Percentiles rank a stretch among this genome's conserved stretches.
Evolutionary conservation across 2,329 filamentous ascomycete species (phyloP).

Genomic region (Thelonectria olida): DNA sequence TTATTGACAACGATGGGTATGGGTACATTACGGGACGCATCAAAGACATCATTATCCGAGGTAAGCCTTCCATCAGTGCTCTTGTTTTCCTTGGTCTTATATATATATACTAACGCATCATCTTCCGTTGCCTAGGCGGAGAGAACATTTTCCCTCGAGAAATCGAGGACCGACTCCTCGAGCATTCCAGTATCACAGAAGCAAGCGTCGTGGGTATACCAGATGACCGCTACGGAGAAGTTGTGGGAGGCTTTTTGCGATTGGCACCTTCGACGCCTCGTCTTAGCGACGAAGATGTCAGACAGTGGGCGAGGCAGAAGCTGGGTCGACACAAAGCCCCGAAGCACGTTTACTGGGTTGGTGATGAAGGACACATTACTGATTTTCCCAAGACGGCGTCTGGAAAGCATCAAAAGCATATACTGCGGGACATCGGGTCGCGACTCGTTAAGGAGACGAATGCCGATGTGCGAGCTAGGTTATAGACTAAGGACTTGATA

Average conservation of each 20-base stretch:
- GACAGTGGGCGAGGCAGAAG: slow-evolving; percentile 63
- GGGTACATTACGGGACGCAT: slow-evolving; percentile 83
- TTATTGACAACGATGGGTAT: slow-evolving; percentile 80
- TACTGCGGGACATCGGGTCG: slow-evolving; percentile 8
- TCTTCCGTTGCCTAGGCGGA: slow-evolving; percentile 53
- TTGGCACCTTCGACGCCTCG: slow-evolving; percentile 18
- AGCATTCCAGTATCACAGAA: slow-evolving; percentile 72
- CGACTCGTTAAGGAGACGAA: slow-evolving; percentile 1
- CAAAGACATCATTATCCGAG: slow-evolving; percentile 88
- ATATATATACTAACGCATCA: not conserved
- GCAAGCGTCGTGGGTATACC: slow-evolving; percentile 80
- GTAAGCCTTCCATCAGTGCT: too few species aligned
- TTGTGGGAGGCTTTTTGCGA: slow-evolving; percentile 77
- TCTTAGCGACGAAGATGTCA: slow-evolving; percentile 58
- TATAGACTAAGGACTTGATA: slow-evolving; percentile 1
- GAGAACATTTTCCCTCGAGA: slow-evolving; percentile 91
- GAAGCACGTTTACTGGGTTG: slow-evolving; percentile 74
- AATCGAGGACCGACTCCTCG: slow-evolving; percentile 81
- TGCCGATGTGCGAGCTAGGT: not conserved
- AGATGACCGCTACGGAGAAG: slow-evolving; percentile 80
- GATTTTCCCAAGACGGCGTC: slow-evolving; percentile 68
- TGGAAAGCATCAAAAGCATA: slow-evolving; percentile 56
- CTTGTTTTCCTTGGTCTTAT: too few species aligned
- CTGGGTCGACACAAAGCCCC: slow-evolving; percentile 72
- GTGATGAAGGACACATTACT: slow-evolving; percentile 60